Percentiles rank a stretch among this genome's conserved stretches.
Evolutionary conservation across 1,139 yeast species (phyloP).

Genomic region (Arxiozyma slooffiae): DNA sequence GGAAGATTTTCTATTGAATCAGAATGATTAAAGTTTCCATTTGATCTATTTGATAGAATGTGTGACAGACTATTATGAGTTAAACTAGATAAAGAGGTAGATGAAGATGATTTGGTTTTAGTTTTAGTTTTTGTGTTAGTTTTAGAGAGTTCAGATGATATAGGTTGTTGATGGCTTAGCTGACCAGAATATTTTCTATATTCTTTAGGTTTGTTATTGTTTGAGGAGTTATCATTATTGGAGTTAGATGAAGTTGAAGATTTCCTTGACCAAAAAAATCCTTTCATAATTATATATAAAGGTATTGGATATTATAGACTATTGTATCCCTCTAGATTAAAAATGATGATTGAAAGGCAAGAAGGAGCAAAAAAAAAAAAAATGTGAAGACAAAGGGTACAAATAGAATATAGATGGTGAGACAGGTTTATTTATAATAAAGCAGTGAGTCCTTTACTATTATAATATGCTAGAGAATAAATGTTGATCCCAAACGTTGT

Average conservation of each 20-base stretch:
- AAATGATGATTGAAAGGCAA: background rate
- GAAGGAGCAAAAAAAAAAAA: too few species aligned
- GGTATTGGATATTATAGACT: background rate
- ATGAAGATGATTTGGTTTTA: background rate
- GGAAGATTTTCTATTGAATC: background rate
- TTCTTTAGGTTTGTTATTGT: background rate
- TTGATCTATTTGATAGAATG: background rate
- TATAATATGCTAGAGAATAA: too few species aligned
- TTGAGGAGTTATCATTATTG: background rate
- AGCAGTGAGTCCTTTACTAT: too few species aligned
- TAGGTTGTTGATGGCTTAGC: background rate
- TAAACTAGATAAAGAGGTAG: background rate
- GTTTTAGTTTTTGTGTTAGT: too few species aligned
- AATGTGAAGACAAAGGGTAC: background rate
- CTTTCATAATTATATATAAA: conserved; percentile 7
- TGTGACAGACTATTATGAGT: background rate
- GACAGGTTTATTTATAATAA: too few species aligned
- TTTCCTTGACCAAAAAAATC: conserved; percentile 11
- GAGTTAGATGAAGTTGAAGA: conserved; percentile 5
- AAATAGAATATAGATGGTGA: too few species aligned
- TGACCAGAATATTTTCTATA: background rate
- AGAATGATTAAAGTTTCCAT: background rate
- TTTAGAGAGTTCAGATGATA: background rate
- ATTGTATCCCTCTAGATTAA: background rate
- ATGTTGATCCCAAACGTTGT: too few species aligned